Evolutionary conservation across 345 rosid genomes (phyloP), one percentile per base, ranked within the genome.

Genomic region (Excoecaria agallocha): DNA sequence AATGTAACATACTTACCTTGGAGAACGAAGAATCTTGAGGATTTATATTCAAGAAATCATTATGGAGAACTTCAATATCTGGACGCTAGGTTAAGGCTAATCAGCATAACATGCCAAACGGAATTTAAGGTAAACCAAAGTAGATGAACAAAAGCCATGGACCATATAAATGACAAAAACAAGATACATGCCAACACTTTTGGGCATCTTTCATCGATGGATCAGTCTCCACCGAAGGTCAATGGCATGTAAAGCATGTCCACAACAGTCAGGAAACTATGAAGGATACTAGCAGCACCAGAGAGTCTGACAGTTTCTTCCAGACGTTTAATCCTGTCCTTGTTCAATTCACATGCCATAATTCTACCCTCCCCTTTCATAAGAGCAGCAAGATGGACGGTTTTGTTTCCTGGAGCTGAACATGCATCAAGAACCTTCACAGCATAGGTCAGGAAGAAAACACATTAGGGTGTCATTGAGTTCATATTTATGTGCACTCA

Each of bases 321-420:
- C 78, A 94, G 73, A 72, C 93, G 91, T 59, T 87, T 84, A 74
- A 91, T 76, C 52, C 97, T 89, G 63, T 85, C 90, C 80, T 88
- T 79, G 35, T 87, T 87, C 70, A 91, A 87, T 76, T 94, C 98
- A 11, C 97, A 94, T 46, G 97, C 97, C 64, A 88, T 73, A 65
- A 92, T 81, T 74, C 80, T 88, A 39, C 97, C 97, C 74, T 85
- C 81, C 66, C 94, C 98, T 79, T 81, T 72, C 98, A 92, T 90
- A 57, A 94, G 89, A 73, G 98, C 93, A 50, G 97, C 98, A 55
- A 94, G 90, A 81, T 94, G 97, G 50, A 91, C 89, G 60, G 97
- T 94, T 89, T 94, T 92, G 88, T 94, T 94, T 77, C 98, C 98
- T 45, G 97, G 98, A 78, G 98, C 97, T 77, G 98, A 87, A 75